Evolutionary conservation across 257 asterid genomes (phyloP).

Genomic region (Solanum pennellii): DNA sequence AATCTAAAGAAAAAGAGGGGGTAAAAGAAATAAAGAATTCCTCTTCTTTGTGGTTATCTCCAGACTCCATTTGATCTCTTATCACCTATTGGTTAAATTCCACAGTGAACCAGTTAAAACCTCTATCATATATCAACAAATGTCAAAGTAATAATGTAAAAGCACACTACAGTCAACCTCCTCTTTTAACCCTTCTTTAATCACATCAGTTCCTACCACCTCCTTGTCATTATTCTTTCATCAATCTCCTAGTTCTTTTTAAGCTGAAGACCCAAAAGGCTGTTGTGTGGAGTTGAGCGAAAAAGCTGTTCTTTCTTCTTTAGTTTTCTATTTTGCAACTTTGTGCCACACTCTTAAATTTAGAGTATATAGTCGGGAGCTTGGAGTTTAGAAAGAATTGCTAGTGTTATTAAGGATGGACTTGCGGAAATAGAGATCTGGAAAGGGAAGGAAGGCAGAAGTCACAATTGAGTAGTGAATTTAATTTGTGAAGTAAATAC

Average conservation of each 20-base stretch:
- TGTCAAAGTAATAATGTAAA: neutral
- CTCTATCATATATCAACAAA: neutral
- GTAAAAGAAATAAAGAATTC: neutral
- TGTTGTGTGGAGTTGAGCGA: neutral
- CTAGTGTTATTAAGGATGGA: neutral
- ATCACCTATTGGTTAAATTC: neutral
- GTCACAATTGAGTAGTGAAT: neutral
- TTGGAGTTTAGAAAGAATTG: neutral
- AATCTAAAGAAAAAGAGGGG: neutral
- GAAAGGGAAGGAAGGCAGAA: neutral
- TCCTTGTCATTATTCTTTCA: neutral
- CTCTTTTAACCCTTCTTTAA: neutral
- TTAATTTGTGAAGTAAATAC: neutral
- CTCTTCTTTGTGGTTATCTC: neutral
- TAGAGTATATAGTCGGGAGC: neutral
- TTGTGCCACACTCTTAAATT: neutral
- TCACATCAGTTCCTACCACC: neutral
- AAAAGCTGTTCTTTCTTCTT: neutral
- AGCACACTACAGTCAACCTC: neutral
- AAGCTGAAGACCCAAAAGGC: neutral
- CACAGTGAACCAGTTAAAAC: neutral
- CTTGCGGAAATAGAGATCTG: neutral
- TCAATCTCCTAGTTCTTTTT: neutral
- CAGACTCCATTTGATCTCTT: neutral
- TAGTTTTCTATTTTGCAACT: neutral